A percentile compares a stretch with the other conserved stretches of the same genome.
phyloP scores from a whole-genome alignment of 2,329 filamentous ascomycete species.

The Parastagonospora avenae region DNA sequence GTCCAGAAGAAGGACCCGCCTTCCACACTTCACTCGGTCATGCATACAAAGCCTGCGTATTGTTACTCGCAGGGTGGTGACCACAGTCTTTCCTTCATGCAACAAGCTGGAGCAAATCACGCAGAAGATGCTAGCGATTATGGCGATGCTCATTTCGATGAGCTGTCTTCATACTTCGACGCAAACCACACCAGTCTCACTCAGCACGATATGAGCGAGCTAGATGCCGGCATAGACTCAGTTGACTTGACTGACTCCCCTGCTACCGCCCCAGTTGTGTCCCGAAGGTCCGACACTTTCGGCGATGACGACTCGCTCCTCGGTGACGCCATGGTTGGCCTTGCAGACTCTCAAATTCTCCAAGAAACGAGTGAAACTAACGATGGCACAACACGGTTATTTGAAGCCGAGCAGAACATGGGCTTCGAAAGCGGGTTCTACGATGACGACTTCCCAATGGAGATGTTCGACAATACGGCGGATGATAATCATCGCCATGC shows the following conservation, averaged over 20 bases:
- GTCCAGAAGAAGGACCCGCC: slow-evolving; percentile 27
- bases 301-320: slow-evolving; percentile 39
- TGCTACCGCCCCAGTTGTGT: not conserved
- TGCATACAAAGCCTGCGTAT: slow-evolving; percentile 35
- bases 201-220: not conserved
- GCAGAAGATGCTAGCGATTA: slow-evolving; percentile 34
- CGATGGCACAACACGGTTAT: not conserved
- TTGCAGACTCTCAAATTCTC: slow-evolving; percentile 39
- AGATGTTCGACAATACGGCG: not conserved
- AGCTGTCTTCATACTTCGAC: slow-evolving; percentile 9
- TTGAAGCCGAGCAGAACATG: slow-evolving; percentile 1
- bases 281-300: slow-evolving; percentile 26
- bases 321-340: slow-evolving; percentile 37
- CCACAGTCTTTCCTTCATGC: slow-evolving; percentile 30
- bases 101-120: not conserved
- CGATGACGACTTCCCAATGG: slow-evolving; percentile 9
- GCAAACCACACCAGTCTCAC: not conserved
- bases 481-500: not conserved
- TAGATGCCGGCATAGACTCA: not conserved
- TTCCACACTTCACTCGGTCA: slow-evolving; percentile 26
- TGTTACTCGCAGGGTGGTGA: slow-evolving; percentile 29
- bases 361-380: not conserved
- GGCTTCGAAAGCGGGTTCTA: slow-evolving; percentile 5
- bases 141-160: slow-evolving; percentile 26
- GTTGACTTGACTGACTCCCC: not conserved